Conservation (phyloP, 169 alveolate species). For the Besnoitia besnoiti region DNA sequence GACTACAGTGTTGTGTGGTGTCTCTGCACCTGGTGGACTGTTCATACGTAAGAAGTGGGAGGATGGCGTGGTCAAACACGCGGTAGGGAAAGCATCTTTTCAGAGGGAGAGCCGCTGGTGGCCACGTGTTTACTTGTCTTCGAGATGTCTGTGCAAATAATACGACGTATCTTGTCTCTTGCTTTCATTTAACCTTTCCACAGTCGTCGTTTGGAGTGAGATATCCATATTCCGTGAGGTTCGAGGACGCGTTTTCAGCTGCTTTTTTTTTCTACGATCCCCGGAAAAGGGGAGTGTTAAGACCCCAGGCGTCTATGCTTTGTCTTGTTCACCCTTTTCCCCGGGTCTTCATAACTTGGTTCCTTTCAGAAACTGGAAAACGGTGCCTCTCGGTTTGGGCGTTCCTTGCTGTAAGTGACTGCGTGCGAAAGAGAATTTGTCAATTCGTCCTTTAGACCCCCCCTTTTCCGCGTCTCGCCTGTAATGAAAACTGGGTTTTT, state of each 20-base stretch:
- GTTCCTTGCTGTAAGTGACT: neutral
- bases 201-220: neutral
- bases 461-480: neutral
- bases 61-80: neutral
- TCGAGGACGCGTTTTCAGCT: neutral
- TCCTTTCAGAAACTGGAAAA: neutral
- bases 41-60: neutral
- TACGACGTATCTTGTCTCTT: neutral
- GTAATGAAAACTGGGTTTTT: neutral
- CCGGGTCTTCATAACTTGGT: neutral
- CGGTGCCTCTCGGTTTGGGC: neutral
- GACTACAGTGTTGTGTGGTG: neutral
- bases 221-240: slow-evolving; percentile 6
- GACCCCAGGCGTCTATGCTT: neutral
- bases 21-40: neutral
- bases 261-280: neutral
- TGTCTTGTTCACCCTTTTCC: neutral
- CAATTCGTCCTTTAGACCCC: neutral
- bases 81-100: neutral
- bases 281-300: neutral
- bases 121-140: neutral
- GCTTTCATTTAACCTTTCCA: neutral
- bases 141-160: neutral
- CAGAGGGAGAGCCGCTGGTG: slow-evolving; percentile 14
- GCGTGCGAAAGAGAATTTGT: slow-evolving; percentile 8